Evolutionary conservation across 2,329 filamentous ascomycete species (phyloP).

Genomic region (Fusarium duplospermum): DNA sequence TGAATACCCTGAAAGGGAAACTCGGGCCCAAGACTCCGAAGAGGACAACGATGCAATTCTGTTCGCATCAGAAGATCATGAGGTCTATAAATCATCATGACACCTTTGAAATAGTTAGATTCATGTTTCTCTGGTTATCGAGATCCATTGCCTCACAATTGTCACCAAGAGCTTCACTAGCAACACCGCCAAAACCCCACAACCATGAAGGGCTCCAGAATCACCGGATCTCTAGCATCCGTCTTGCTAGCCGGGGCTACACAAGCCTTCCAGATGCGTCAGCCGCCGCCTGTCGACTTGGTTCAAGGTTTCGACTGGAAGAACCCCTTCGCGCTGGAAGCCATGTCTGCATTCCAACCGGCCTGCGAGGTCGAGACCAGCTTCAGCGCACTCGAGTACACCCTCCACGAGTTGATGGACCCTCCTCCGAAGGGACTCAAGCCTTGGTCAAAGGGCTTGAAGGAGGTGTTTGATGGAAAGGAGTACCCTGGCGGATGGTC

Average conservation of each 20-base stretch:
- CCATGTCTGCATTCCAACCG: conserved; percentile 47
- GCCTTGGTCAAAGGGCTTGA: conserved; percentile 55
- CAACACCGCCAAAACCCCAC: background rate
- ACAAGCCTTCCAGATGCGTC: conserved; percentile 44
- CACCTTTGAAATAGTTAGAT: background rate
- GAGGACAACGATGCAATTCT: conserved; percentile 41
- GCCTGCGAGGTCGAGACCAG: conserved; percentile 50
- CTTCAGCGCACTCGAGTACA: conserved; percentile 56
- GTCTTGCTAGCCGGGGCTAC: conserved; percentile 25
- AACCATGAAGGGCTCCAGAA: conserved; percentile 41
- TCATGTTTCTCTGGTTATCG: background rate
- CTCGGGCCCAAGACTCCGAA: conserved; percentile 43
- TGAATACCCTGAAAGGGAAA: conserved; percentile 39
- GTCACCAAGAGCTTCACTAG: background rate
- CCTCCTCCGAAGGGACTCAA: conserved; percentile 53
- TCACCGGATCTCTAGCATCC: conserved; percentile 7
- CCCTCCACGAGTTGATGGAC: conserved; percentile 56
- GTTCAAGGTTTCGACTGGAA: conserved; percentile 56
- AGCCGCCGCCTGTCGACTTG: conserved; percentile 47
- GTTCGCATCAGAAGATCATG: conserved; percentile 1
- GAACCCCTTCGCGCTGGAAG: conserved; percentile 51
- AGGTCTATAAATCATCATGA: conserved; percentile 24
- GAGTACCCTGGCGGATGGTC: conserved; percentile 65
- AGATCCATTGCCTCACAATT: background rate
- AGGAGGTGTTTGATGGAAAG: conserved; percentile 53